These are phyloP conservation scores for Lobosporangium transversale DNA, from an alignment of 192 early-diverging fungal genomes.

Conservation along the genomic window DNA sequence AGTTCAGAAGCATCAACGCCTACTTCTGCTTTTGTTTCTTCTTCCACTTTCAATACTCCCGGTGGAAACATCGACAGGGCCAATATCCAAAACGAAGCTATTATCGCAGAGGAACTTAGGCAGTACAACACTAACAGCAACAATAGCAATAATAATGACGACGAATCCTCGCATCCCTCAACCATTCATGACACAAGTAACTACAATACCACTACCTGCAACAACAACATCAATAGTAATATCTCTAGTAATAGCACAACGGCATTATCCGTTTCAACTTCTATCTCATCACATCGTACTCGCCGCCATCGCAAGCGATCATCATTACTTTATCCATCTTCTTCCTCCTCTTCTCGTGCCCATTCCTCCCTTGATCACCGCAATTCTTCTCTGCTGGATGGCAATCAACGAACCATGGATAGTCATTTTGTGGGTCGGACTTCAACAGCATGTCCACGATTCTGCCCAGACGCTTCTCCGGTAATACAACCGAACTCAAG, in stretches of 20 bases:
- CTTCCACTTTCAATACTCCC: background rate
- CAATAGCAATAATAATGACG: background rate
- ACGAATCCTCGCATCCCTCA: background rate
- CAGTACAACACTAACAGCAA: too few species aligned
- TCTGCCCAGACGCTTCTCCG: background rate
- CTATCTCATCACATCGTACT: background rate
- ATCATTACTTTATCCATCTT: constrained; percentile 1
- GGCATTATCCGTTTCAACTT: background rate
- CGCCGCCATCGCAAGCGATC: background rate
- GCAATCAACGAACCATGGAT: background rate
- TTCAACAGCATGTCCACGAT: background rate
- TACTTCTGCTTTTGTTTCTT: background rate
- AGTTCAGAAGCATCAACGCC: background rate
- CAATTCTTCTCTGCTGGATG: background rate
- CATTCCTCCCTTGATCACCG: background rate
- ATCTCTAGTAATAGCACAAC: background rate
- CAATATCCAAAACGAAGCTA: background rate
- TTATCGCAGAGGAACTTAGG: background rate
- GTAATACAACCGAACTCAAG: background rate
- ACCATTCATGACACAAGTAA: background rate
- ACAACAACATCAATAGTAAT: constrained; percentile 1
- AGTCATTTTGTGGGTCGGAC: too few species aligned
- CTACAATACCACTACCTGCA: background rate
- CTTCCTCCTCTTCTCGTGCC: background rate
- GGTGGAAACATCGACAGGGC: background rate